These are phyloP conservation scores for Sclerotinia spermophila DNA, from an alignment of 2,329 filamentous ascomycete species.

Conservation along the genomic window DNA sequence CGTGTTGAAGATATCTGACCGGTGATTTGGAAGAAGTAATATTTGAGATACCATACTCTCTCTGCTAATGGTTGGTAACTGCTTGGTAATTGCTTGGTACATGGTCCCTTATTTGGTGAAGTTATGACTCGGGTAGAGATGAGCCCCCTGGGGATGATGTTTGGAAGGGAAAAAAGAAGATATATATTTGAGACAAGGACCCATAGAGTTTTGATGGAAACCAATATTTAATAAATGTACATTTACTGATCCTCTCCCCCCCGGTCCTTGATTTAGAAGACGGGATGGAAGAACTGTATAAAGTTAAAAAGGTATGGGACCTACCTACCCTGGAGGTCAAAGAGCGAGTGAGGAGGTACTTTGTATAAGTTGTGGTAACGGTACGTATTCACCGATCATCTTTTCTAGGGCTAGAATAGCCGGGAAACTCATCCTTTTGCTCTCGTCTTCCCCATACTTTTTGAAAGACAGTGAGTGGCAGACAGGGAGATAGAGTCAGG, in stretches of 20 bases:
- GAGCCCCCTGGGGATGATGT: neutral
- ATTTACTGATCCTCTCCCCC: neutral
- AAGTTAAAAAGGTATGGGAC: neutral
- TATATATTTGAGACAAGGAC: neutral
- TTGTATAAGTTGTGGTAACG: neutral
- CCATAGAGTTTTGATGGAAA: neutral
- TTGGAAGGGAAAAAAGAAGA: neutral
- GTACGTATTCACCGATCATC: neutral
- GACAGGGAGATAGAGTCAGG: neutral
- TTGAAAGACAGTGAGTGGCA: neutral
- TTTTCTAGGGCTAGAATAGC: constrained; percentile 4
- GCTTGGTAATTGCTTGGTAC: neutral
- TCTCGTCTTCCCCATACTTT: neutral
- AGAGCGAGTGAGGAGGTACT: neutral
- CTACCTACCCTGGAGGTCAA: neutral
- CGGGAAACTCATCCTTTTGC: neutral
- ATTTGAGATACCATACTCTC: neutral
- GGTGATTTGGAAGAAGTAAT: neutral
- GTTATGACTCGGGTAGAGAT: constrained; percentile 1
- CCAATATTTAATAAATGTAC: neutral
- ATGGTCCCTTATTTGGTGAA: neutral
- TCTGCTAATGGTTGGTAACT: neutral
- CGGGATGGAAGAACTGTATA: neutral
- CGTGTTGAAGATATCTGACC: neutral
- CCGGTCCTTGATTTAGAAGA: neutral